These are phyloP conservation scores for Starmerella bombi DNA, from an alignment of 805 yeast species.

Conservation along the genomic window DNA sequence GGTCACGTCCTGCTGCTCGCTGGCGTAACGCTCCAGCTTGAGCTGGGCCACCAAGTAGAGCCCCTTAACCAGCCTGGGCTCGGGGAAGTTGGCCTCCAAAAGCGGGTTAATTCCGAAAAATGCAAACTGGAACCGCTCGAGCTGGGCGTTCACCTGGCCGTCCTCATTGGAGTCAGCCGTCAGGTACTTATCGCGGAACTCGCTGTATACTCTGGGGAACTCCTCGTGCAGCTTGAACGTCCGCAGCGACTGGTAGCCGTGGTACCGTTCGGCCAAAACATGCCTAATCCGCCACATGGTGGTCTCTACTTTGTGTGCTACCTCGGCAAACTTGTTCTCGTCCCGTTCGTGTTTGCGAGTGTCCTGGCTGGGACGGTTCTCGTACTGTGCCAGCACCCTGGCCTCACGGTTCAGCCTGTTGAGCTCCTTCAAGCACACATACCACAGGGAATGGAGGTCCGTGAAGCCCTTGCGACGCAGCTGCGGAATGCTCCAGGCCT, in stretches of 20 bases:
- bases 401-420: conserved; percentile 66
- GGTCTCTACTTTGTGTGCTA: conserved; percentile 36
- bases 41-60: conserved; percentile 54
- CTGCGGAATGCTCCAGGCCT: conserved; percentile 81
- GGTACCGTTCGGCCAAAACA: conserved; percentile 75
- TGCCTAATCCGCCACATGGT: conserved; percentile 74
- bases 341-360: conserved; percentile 8
- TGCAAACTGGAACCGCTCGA: conserved; percentile 69
- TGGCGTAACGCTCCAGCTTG: conserved; percentile 42
- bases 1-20: conserved; percentile 23
- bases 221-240: conserved; percentile 30
- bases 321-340: conserved; percentile 23
- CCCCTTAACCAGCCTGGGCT: conserved; percentile 51
- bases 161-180: conserved; percentile 42
- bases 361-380: conserved; percentile 19
- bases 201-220: conserved; percentile 38
- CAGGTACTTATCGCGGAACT: conserved; percentile 48
- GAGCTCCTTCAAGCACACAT: conserved; percentile 67
- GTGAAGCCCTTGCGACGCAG: conserved; percentile 82
- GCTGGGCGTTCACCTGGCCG: conserved; percentile 48
- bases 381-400: conserved; percentile 38
- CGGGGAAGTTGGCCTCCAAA: conserved; percentile 45
- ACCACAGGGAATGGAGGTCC: conserved; percentile 88
- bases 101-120: conserved; percentile 73
- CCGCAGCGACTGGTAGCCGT: conserved; percentile 48